These are phyloP conservation scores for Penicillium palitans DNA, from an alignment of 2,329 filamentous ascomycete genomes.

Conservation along the genomic window DNA sequence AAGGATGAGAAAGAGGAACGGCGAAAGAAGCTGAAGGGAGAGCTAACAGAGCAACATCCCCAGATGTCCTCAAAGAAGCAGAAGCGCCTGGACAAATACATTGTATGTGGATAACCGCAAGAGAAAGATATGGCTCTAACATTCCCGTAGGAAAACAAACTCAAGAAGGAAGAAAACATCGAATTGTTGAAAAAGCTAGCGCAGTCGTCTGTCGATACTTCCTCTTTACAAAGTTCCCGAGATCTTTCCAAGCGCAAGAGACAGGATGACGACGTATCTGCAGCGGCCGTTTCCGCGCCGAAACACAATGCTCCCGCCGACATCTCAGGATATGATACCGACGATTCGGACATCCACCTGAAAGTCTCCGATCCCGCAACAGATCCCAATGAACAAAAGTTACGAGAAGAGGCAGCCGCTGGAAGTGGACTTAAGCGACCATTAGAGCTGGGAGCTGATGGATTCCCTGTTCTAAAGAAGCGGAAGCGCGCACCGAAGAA, in stretches of 20 bases:
- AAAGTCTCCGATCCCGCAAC: constrained; percentile 24
- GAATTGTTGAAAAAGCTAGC: constrained; percentile 81
- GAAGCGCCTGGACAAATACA: constrained; percentile 68
- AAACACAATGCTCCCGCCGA: constrained; percentile 31
- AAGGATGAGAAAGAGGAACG: constrained; percentile 56
- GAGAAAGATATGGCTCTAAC: constrained; percentile 19
- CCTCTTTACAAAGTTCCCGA: constrained; percentile 73
- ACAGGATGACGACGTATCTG: constrained; percentile 54
- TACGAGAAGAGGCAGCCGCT: constrained; percentile 48
- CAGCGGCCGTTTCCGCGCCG: constrained; percentile 14
- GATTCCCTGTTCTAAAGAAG: constrained; percentile 79
- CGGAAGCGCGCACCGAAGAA: constrained; percentile 66
- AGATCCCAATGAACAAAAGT: constrained; percentile 37
- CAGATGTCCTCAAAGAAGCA: constrained; percentile 65
- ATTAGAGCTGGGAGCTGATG: constrained; percentile 74
- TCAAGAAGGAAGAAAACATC: constrained; percentile 89
- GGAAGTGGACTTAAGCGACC: constrained; percentile 87
- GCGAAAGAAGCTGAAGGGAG: constrained; percentile 53
- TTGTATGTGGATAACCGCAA: constrained; percentile 45
- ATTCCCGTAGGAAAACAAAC: constrained; percentile 70
- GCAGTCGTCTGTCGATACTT: constrained; percentile 76
- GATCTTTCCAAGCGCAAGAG: constrained; percentile 69
- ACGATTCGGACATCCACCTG: constrained; percentile 35
- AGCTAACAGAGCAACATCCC: constrained; percentile 55
- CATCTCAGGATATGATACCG: constrained; percentile 35